Base-by-base conservation (phyloP, 176 grass and related monocot species). In the Cenchrus fungigraminus region DNA sequence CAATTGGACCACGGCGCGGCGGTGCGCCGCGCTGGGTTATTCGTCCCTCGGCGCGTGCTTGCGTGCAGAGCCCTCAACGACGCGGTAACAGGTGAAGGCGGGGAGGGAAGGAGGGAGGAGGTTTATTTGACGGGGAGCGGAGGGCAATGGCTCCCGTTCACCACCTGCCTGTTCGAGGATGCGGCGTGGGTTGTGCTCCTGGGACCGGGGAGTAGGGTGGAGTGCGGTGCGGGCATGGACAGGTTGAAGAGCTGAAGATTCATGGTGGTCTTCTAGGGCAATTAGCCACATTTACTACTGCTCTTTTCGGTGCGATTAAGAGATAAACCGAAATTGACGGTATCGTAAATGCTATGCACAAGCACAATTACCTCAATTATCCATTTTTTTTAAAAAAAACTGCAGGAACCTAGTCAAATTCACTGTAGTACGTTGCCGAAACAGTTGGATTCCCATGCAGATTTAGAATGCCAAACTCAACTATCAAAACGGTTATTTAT, bases 51-150 rank as follows among this genome's bases (percentile, higher is more conserved):
- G 31, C 5, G 19, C 0, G 43, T 43, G 79, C 22, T 90, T 90
- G 84, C 89, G 74, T 87, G 81, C n/a, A 8, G 84, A 61, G 31
- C 50, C 74, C 74, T 79, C 80, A 86, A 87, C 76, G 79, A 63
- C 11, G 83, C 71, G 73, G 83, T 79, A 37, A 51, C 8, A 72
- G 57, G 56, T 11, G 2, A 34, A 37, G 66, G 8, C 6, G 34
- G 34, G 5, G 22, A 29, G 7, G 61, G 79, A n/a, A 29, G 72
- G 12, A 8, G 31, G 9, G 34, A 13, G 74, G 32, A 15, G 78
- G 5, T 78, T 83, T 58, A 66, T 68, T 86, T 16, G 74, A 52
- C 58, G 9, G 65, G 12, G 56, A 84, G 50, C 13, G 47, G 65
- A 86, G 34, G 66, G 56, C 56, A 53, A 85, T 81, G 77, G 77